Evolutionary conservation across 192 early-diverging fungal genomes (phyloP).

Genomic region (Fimicolochytrium jonesii): DNA sequence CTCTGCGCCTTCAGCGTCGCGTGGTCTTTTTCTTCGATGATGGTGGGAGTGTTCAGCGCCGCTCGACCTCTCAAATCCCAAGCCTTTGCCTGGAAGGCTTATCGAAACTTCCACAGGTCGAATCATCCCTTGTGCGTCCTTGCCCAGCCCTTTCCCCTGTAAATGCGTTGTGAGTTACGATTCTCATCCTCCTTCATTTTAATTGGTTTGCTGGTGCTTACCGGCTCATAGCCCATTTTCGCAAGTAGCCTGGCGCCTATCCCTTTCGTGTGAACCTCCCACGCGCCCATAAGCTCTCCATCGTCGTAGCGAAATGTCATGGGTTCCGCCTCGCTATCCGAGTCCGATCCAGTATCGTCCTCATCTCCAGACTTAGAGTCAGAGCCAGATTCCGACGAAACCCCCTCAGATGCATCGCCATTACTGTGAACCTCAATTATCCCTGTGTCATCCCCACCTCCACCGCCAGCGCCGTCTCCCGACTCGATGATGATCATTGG

Average conservation of each 20-base stretch:
- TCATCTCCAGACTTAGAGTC: too few species aligned
- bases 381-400: too few species aligned
- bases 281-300: constrained; percentile 19
- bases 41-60: too few species aligned
- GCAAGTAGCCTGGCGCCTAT: constrained; percentile 24
- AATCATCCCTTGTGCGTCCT: constrained; percentile 2
- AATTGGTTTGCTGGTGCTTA: too few species aligned
- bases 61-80: not conserved
- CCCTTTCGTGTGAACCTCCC: constrained; percentile 28
- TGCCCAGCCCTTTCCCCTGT: constrained; percentile 15
- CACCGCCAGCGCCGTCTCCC: too few species aligned
- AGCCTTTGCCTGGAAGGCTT: constrained; percentile 3
- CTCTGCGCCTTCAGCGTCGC: not conserved
- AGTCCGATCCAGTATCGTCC: too few species aligned
- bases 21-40: not conserved
- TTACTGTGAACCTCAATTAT: too few species aligned
- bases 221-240: constrained; percentile 26
- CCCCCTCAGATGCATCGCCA: too few species aligned
- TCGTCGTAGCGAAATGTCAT: constrained; percentile 20
- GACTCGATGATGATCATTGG: too few species aligned
- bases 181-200: too few species aligned
- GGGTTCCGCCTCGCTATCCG: not conserved
- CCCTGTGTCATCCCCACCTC: too few species aligned
- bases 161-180: too few species aligned
- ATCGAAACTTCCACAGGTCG: constrained; percentile 14